These are phyloP conservation scores for Galerina marginata DNA, from an alignment of 768 basidiomycete species.

Conservation along the genomic window DNA sequence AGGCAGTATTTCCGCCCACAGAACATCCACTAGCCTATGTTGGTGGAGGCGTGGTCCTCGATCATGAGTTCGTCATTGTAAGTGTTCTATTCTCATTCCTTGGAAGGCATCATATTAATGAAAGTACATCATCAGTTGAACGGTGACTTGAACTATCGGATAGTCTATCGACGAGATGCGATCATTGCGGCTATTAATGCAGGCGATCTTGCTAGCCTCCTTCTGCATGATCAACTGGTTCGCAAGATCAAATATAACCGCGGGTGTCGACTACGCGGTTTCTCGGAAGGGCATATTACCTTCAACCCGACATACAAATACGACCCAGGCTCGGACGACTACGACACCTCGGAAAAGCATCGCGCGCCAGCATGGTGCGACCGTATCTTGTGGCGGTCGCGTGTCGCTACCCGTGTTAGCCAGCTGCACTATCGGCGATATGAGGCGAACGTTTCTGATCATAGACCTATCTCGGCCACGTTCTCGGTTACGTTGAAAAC, in stretches of 20 bases:
- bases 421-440: constrained; percentile 80
- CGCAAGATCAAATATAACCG: constrained; percentile 91
- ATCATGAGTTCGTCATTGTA: constrained; percentile 94
- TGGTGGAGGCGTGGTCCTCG: constrained; percentile 90
- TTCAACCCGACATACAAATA: constrained; percentile 97
- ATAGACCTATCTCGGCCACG: constrained; percentile 84
- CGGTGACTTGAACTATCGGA: constrained; percentile 97
- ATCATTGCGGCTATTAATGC: constrained; percentile 73
- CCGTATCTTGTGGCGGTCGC: constrained; percentile 81
- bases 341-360: constrained; percentile 88
- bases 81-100: constrained; percentile 31
- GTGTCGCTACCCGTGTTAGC: constrained; percentile 55
- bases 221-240: constrained; percentile 84
- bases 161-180: constrained; percentile 88
- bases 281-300: constrained; percentile 79
- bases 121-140: constrained; percentile 57
- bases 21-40: constrained; percentile 73
- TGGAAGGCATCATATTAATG: not conserved
- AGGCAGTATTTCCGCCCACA: constrained; percentile 60
- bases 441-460: constrained; percentile 89
- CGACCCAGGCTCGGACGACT: constrained; percentile 76
- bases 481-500: constrained; percentile 78
- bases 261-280: constrained; percentile 83
- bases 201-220: constrained; percentile 65
- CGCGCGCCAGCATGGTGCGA: constrained; percentile 98